phyloP scores from a whole-genome alignment of 164 flowering plant genomes.

The Stephania yunnanensis region DNA sequence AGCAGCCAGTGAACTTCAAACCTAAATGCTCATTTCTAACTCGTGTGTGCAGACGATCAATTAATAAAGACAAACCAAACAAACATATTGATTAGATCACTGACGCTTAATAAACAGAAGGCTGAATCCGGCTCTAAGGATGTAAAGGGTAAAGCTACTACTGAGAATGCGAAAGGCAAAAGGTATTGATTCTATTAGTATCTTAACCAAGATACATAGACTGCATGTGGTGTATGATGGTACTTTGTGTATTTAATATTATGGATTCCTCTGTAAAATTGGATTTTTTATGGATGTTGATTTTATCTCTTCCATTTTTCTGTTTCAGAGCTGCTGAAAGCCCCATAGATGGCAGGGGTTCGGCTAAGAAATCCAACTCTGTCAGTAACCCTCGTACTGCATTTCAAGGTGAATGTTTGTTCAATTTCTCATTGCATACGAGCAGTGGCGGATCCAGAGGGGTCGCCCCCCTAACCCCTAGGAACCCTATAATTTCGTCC shows the following conservation, averaged over 20 bases:
- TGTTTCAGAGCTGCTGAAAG: conserved; percentile 60
- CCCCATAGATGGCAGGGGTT: conserved; percentile 44
- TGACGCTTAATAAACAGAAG: conserved; percentile 55
- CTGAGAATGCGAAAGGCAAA: conserved; percentile 54
- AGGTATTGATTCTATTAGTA: conserved; percentile 36
- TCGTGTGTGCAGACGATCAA: conserved; percentile 56
- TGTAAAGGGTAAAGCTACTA: conserved; percentile 33
- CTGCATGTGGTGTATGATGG: background rate
- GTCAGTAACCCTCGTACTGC: conserved; percentile 25
- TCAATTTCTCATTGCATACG: background rate
- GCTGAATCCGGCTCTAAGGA: conserved; percentile 47
- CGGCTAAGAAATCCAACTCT: conserved; percentile 51
- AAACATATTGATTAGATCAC: conserved; percentile 88
- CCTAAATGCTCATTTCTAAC: background rate
- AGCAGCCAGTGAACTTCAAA: background rate
- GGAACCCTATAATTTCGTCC: too few species aligned
- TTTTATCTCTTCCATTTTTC: background rate
- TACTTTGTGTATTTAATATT: background rate
- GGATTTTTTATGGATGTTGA: background rate
- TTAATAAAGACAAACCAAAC: conserved; percentile 69
- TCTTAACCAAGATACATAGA: background rate
- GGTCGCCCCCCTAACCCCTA: too few species aligned
- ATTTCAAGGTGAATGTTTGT: conserved; percentile 33
- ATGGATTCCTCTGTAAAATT: background rate
- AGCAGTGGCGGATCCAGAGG: too few species aligned